phyloP scores from a whole-genome alignment of 2,329 filamentous ascomycete species.

The Magnaporthiopsis rhizophila region DNA sequence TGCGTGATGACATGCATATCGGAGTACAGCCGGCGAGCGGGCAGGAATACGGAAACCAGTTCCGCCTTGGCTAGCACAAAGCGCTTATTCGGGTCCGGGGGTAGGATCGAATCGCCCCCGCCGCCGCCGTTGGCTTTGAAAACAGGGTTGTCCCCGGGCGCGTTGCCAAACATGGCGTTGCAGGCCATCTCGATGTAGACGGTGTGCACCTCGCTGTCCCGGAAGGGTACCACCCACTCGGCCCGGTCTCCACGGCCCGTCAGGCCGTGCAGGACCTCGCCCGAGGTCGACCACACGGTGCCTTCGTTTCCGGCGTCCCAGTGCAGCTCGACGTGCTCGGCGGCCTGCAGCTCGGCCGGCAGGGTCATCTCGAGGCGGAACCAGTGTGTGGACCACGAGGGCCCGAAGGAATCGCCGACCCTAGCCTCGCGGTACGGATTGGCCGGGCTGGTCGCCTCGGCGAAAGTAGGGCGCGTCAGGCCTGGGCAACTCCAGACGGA shows the following conservation, averaged over 20 bases:
- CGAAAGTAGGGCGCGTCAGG: constrained; percentile 12
- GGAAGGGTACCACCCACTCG: constrained; percentile 59
- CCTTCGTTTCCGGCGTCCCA: constrained; percentile 63
- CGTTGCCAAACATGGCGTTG: constrained; percentile 58
- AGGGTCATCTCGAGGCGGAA: constrained; percentile 54
- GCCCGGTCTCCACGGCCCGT: constrained; percentile 55
- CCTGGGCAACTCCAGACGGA: constrained; percentile 14
- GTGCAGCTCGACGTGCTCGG: constrained; percentile 55
- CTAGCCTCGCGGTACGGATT: constrained; percentile 23
- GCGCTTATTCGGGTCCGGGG: constrained; percentile 49
- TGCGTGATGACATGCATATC: constrained; percentile 61
- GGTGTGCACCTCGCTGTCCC: constrained; percentile 52
- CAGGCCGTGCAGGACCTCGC: constrained; percentile 54
- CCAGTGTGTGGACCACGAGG: constrained; percentile 67
- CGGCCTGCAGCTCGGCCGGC: constrained; percentile 44
- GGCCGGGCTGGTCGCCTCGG: constrained; percentile 5
- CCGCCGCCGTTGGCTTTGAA: constrained; percentile 20
- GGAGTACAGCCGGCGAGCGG: constrained; percentile 51
- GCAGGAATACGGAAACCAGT: constrained; percentile 54
- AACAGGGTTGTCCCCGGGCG: constrained; percentile 11
- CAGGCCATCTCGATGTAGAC: constrained; percentile 66
- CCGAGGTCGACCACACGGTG: constrained; percentile 55
- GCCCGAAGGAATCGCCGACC: constrained; percentile 53
- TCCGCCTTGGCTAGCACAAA: constrained; percentile 49
- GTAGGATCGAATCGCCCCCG: constrained; percentile 55